Evolutionary conservation across 441 rosid species (phyloP).

Genomic region (Mallotus japonicus): DNA sequence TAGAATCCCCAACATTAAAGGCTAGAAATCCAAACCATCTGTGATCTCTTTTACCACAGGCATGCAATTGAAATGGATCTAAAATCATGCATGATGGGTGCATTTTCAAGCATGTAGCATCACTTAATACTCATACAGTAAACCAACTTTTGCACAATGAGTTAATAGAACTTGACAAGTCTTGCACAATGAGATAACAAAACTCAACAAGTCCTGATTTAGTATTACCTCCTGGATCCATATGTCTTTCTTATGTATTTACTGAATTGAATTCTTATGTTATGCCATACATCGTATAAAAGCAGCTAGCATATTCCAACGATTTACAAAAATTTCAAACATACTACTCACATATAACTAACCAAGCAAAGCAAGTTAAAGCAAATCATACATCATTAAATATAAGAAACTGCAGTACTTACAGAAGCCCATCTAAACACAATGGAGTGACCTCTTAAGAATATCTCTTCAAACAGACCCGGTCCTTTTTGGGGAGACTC

Average conservation of each 20-base stretch:
- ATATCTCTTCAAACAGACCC: constrained; percentile 57
- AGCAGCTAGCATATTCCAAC: too few relatives aligned
- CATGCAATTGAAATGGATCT: neutral
- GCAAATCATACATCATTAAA: neutral
- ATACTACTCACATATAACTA: too few relatives aligned
- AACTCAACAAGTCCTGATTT: too few relatives aligned
- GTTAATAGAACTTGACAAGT: neutral
- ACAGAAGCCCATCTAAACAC: constrained; percentile 83
- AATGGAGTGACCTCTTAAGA: constrained; percentile 45
- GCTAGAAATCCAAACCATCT: neutral
- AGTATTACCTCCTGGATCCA: neutral
- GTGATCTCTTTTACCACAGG: neutral
- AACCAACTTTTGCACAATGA: neutral
- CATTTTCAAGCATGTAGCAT: neutral
- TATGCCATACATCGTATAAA: too few relatives aligned
- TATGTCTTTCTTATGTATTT: too few relatives aligned
- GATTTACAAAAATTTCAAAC: too few relatives aligned
- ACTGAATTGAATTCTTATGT: too few relatives aligned
- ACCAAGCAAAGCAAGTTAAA: neutral
- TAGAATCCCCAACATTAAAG: neutral
- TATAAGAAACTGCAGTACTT: constrained; percentile 18
- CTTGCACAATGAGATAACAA: neutral
- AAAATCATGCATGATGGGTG: neutral
- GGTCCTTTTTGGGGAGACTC: constrained; percentile 24
- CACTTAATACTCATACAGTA: neutral